Evolutionary conservation across 108 stramenopile species (phyloP).

Genomic region (Aurantiochytrium sp.): DNA sequence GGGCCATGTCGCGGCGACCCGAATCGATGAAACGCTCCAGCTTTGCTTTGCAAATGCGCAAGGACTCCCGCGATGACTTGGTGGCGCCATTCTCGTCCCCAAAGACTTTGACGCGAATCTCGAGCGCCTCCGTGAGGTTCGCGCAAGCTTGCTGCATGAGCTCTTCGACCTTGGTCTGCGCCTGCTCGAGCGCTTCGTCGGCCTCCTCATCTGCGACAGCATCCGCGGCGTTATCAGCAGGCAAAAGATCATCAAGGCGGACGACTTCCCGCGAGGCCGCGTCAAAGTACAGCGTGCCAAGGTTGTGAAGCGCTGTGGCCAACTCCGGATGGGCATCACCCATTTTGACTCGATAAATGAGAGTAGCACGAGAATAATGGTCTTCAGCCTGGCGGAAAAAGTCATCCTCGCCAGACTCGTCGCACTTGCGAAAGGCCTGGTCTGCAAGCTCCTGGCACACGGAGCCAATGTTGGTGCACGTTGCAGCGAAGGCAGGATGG

Average conservation of each 20-base stretch:
- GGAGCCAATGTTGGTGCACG: slow-evolving; percentile 7
- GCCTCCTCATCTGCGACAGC: neutral
- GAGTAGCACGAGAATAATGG: neutral
- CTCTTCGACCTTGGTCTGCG: neutral
- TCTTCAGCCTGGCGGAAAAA: neutral
- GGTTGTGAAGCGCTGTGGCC: neutral
- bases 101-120: slow-evolving; percentile 8
- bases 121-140: neutral
- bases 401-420: neutral
- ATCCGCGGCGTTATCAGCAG: neutral
- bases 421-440: neutral
- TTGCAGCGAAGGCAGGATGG: neutral
- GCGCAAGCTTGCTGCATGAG: neutral
- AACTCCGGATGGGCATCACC: neutral
- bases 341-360: neutral
- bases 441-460: neutral
- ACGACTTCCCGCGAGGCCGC: neutral
- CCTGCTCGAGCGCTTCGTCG: neutral
- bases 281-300: slow-evolving; percentile 4
- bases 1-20: neutral
- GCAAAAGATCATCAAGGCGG: neutral
- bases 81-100: neutral
- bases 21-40: neutral
- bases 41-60: neutral
- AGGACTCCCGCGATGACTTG: neutral